Base-by-base conservation (phyloP, 1,139 yeast species). In the Blastobotrys petasosporus region DNA sequence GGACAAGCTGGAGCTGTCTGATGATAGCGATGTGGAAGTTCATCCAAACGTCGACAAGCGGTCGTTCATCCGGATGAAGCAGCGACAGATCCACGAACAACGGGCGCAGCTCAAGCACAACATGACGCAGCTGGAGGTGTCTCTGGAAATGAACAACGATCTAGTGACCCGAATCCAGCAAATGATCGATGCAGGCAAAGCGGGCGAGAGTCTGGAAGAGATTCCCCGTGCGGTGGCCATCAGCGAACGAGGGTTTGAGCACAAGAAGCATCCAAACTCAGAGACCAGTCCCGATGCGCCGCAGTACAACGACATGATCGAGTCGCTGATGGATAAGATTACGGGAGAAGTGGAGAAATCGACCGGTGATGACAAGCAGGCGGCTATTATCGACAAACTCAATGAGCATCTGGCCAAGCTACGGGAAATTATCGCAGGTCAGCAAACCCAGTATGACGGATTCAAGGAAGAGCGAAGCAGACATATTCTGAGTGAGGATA, bases 11-110 rank as follows among this genome's bases (percentile, higher is more conserved):
- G 98, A 92, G 65, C 71, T 92, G 41, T 86, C 96, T 13, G 99
- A 92, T 63, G 99, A 92, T 64, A 86, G 96, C 5, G 97, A 92
- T 62, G 74, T 90, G 42, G 98, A 92, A 61, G 98, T 90, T 8
- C 99, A 94, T 64, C 99, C 98, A 50, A 94, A 94, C 61, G 98
- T 94, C 31, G 99, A 94, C 66, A 94, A 94, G 64, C 73, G 72
- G 42, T 88, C 97, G 1, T 90, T 94, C 58, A 86, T 94, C 58
- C 79, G 81, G 52, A 92, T 97, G 98, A 92, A 88, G 63, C 99
- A 94, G 68, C 83, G 95, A 61, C 96, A 90, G 59, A 92, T 94
- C 54, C 98, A 92, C 63, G 97, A 90, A 62, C 84, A 90, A 67
- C 80, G 99, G 51, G 78, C 75, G 39, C 86, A 85, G 62, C 70